A percentile compares a stretch with the other conserved stretches of the same genome.
These are phyloP conservation scores for Daedaleopsis nitida DNA, from an alignment of 768 basidiomycete species.

Conservation along the genomic window DNA sequence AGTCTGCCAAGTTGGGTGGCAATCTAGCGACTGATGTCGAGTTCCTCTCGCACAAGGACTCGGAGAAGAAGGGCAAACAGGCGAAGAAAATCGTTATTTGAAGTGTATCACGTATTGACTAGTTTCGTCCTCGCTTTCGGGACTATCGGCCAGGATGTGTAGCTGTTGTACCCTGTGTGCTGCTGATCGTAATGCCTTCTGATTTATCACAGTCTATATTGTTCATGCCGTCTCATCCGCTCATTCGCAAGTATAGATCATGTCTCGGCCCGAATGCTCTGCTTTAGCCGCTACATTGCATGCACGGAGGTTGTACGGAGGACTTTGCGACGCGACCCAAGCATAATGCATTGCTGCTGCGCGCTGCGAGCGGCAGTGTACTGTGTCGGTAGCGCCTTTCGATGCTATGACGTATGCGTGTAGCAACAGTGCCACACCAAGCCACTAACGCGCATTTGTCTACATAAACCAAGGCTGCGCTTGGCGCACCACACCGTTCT, in stretches of 20 bases:
- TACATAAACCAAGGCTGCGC: slow-evolving; percentile 23
- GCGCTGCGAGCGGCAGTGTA: neutral
- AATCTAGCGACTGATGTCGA: slow-evolving; percentile 95
- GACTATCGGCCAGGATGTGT: slow-evolving; percentile 7
- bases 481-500: slow-evolving; percentile 16
- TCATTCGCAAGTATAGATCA: neutral
- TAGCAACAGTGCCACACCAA: slow-evolving; percentile 19
- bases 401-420: slow-evolving; percentile 28
- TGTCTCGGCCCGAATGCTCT: neutral
- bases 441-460: neutral
- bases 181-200: slow-evolving; percentile 24
- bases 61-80: slow-evolving; percentile 89
- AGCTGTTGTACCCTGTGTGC: slow-evolving; percentile 12
- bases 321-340: neutral
- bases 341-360: neutral
- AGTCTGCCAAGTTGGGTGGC: slow-evolving; percentile 73
- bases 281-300: neutral
- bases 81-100: slow-evolving; percentile 79
- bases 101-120: slow-evolving; percentile 15
- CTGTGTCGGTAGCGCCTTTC: neutral
- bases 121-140: slow-evolving; percentile 3
- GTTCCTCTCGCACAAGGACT: slow-evolving; percentile 93
- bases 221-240: neutral
- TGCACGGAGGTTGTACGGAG: neutral
- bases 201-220: slow-evolving; percentile 20